Evolutionary conservation across 257 asterid species (phyloP).

Genomic region (Avicennia marina): DNA sequence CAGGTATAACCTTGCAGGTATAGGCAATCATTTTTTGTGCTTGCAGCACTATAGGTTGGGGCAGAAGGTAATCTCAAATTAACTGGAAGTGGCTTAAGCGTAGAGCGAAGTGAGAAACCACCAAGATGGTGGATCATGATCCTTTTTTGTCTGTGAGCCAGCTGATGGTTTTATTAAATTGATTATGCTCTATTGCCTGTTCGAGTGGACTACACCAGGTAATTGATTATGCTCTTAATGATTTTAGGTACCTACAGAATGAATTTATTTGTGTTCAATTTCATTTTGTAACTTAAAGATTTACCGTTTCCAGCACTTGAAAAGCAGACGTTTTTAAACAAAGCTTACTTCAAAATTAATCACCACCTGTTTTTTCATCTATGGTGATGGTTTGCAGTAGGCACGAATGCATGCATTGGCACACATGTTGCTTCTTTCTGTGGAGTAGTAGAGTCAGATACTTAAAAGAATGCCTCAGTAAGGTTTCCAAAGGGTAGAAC

Average conservation of each 20-base stretch:
- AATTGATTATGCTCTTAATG: constrained; percentile 22
- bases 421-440: constrained; percentile 4
- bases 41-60: constrained; percentile 22
- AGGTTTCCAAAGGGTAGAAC: constrained; percentile 8
- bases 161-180: too few relatives aligned
- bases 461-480: constrained; percentile 21
- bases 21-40: constrained; percentile 7
- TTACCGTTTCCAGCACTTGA: too few relatives aligned
- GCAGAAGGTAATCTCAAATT: constrained; percentile 12
- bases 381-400: not conserved
- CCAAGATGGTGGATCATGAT: constrained; percentile 33
- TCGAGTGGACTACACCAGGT: constrained; percentile 21
- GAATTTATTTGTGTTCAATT: too few relatives aligned
- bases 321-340: too few relatives aligned
- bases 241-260: not conserved
- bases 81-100: constrained; percentile 30
- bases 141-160: constrained; percentile 9
- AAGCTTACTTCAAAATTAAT: not conserved
- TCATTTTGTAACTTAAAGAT: too few relatives aligned
- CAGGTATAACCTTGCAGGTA: not conserved
- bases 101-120: constrained; percentile 30
- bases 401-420: not conserved
- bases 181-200: constrained; percentile 5
- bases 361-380: not conserved
- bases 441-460: constrained; percentile 16